Base-by-base conservation (phyloP, 768 basidiomycete genomes). In the Nidula microcarpa region DNA sequence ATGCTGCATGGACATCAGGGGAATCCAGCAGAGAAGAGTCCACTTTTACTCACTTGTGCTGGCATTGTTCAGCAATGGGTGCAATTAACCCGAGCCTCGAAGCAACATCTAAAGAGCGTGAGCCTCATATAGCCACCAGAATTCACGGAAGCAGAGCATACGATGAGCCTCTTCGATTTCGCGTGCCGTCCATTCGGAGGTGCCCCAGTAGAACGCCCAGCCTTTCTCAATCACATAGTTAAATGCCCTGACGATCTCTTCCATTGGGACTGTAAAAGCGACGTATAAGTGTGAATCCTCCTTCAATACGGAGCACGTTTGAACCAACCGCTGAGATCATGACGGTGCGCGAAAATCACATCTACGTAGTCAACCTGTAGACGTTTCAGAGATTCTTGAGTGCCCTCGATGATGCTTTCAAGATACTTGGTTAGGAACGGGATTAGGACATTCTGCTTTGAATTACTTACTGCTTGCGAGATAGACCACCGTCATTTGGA, bases 241-340 rank as follows among this genome's bases (percentile, higher is more conserved):
- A 75, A 93, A 91, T 0, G 87, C 88, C 43, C 90, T 80, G 44
- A 93, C 89, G 49, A 84, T 73, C 65, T 93, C 91, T 65, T 91
- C 88, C 80, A 84, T 85, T 0, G 82, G 80, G 9, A 82, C 81
- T 76, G 13, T 46, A 30, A 30, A 30, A 30, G 4, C 23, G 23
- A 30, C 4, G 23, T 30, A 30, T 30, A 30, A 30, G 23, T 4
- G 23, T 30, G 23, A 4, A 11, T 41, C 16, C 39, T 16, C 39
- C 9, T 30, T 33, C 35, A 47, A 36, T 3, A 33, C 43, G 39
- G 34, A 35, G 18, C 6, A 46, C 32, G 33, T 33, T 16, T 14
- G 50, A 14, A 55, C 69, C 34, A 59, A 82, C 80, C 80, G 39
- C 74, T 81, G 34, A 61, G 58, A 65, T 88, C 87, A 17, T 76